A percentile compares a stretch with the other conserved stretches of the same genome.
phyloP scores from a whole-genome alignment of 2,329 filamentous ascomycete species.

The Venturia effusa region DNA sequence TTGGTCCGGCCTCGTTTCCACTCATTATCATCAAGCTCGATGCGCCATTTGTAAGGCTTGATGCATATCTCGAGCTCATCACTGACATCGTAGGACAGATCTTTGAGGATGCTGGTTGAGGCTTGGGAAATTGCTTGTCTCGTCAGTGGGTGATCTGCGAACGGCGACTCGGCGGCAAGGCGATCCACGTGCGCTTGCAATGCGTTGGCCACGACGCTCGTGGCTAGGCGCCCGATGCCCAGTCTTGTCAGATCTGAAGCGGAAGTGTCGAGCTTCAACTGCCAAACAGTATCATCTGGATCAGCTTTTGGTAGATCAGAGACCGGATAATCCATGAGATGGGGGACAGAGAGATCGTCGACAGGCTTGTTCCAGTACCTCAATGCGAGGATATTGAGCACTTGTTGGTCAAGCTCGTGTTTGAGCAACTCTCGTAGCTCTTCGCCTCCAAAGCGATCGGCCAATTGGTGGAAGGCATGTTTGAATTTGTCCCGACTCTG shows the following conservation, averaged over 20 bases:
- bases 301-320: slow-evolving; percentile 75
- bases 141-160: slow-evolving; percentile 82
- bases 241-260: slow-evolving; percentile 85
- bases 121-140: slow-evolving; percentile 88
- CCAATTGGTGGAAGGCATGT: slow-evolving; percentile 91
- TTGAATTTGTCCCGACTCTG: slow-evolving; percentile 95
- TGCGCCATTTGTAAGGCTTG: slow-evolving; percentile 97
- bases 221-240: slow-evolving; percentile 84
- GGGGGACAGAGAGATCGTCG: slow-evolving; percentile 60
- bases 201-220: slow-evolving; percentile 79
- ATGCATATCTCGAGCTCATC: slow-evolving; percentile 99
- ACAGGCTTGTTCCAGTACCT: slow-evolving; percentile 97
- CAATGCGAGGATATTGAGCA: slow-evolving; percentile 84
- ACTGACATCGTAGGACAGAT: slow-evolving; percentile 91
- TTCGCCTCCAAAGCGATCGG: slow-evolving; percentile 76
- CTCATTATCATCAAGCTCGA: slow-evolving; percentile 84
- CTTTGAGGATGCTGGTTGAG: slow-evolving; percentile 78
- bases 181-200: slow-evolving; percentile 74
- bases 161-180: slow-evolving; percentile 70
- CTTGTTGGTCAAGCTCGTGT: slow-evolving; percentile 83
- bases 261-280: slow-evolving; percentile 84
- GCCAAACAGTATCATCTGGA: slow-evolving; percentile 80
- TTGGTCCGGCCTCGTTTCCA: slow-evolving; percentile 82
- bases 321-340: slow-evolving; percentile 60
- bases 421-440: slow-evolving; percentile 88